phyloP scores from a whole-genome alignment of 2,329 filamentous ascomycete genomes.

The Pyricularia grisea region DNA sequence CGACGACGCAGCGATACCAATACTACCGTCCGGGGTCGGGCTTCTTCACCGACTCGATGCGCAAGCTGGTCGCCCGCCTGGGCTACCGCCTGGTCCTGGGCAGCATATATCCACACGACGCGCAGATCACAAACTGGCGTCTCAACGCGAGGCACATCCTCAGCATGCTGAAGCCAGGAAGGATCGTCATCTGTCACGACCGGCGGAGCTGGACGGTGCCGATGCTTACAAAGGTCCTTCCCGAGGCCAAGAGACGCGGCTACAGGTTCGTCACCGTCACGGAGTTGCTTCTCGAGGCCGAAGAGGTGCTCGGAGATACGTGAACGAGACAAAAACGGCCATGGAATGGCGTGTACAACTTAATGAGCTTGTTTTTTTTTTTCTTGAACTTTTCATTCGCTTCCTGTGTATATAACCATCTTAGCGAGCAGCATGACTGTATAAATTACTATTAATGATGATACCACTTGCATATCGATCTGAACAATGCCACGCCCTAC shows the following conservation, averaged over 20 bases:
- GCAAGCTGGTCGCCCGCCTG: conserved; percentile 45
- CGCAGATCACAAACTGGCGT: conserved; percentile 62
- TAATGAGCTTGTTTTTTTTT: not conserved
- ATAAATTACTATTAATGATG: not conserved
- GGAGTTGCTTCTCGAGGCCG: conserved; percentile 40
- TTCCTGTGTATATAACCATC: not conserved
- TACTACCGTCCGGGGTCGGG: conserved; percentile 82
- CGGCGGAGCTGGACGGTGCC: conserved; percentile 71
- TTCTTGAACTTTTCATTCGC: not conserved
- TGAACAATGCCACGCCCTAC: not conserved
- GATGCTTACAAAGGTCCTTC: conserved; percentile 66
- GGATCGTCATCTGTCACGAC: conserved; percentile 82
- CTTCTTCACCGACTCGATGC: conserved; percentile 68
- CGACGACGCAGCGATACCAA: conserved; percentile 35
- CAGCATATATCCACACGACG: conserved; percentile 81
- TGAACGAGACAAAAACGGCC: not conserved
- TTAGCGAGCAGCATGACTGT: not conserved
- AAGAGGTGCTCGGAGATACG: not conserved
- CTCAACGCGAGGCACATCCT: conserved; percentile 72
- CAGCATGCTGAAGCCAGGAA: conserved; percentile 68
- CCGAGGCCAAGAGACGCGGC: conserved; percentile 58
- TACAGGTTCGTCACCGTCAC: conserved; percentile 66
- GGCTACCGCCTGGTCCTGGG: conserved; percentile 71
- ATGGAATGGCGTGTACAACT: not conserved
- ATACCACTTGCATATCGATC: not conserved